phyloP scores from a whole-genome alignment of 495 filamentous ascomycete species.

The Penicillium paxilli region DNA sequence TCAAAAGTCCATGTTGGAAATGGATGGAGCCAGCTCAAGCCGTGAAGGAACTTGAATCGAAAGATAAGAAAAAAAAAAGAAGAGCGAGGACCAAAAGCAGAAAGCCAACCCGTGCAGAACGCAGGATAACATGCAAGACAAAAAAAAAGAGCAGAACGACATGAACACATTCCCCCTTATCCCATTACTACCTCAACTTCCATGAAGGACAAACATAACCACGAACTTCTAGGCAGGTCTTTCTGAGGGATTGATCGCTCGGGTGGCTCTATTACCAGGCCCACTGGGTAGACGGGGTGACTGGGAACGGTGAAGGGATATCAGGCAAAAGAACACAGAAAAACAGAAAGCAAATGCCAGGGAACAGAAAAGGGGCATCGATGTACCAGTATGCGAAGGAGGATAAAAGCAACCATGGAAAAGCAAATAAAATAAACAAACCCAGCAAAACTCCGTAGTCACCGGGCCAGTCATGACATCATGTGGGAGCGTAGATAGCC shows the following conservation, averaged over 20 bases:
- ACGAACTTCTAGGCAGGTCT: conserved; percentile 22
- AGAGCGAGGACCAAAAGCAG: conserved; percentile 5
- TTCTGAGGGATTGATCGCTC: conserved; percentile 19
- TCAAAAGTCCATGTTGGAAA: background rate
- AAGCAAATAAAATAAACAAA: conserved; percentile 8
- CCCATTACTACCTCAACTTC: conserved; percentile 4
- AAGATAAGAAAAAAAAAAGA: background rate
- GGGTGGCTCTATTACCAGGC: conserved; percentile 22
- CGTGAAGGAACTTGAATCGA: too few species aligned
- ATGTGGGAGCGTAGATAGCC: conserved; percentile 10
- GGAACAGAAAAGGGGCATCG: background rate
- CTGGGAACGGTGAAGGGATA: conserved; percentile 21
- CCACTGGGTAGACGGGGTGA: background rate
- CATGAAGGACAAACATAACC: conserved; percentile 8
- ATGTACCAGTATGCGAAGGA: background rate
- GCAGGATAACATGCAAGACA: conserved; percentile 16
- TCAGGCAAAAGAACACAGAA: conserved; percentile 16
- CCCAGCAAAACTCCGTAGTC: conserved; percentile 24
- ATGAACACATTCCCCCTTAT: conserved; percentile 3
- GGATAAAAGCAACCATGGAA: background rate
- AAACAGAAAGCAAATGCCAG: background rate
- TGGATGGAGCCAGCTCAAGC: background rate
- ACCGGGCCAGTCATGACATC: conserved; percentile 30
- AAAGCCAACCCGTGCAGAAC: conserved; percentile 16
- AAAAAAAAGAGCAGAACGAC: conserved; percentile 10